Base-by-base conservation (phyloP, 2,329 filamentous ascomycete species). In the Sporothrix euskadiensis region DNA sequence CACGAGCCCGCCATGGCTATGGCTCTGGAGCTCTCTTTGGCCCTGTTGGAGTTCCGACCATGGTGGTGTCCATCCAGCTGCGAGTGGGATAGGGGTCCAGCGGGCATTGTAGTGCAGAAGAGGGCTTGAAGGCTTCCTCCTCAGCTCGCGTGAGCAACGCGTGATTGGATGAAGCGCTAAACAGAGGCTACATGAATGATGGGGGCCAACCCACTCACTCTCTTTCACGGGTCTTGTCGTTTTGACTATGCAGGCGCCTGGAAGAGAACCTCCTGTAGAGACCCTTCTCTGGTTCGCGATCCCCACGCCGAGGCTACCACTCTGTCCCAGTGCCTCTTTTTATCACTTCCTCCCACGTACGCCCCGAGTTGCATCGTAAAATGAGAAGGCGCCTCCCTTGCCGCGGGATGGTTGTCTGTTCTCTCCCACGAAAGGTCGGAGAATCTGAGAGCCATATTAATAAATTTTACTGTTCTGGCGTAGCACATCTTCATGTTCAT, bases 121-220 rank as follows among this genome's bases (percentile, higher is more conserved):
- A 30, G n/a, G n/a, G 12, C n/a, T 14, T 9, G 52, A 10, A 30
- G 52, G 9, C 30, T 12, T 8, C n/a, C 16, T 63, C 19, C 35
- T 44, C 39, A 47, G n/a, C 39, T 47, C 61, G n/a, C 61, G 57
- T 61, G 57, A 61, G 57, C 19, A 10, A 47, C 61, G 61, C 22
- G 61, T 30, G 39, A 26, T 12, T 47, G 61, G n/a, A 26, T 44
- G 61, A 39, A 44, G n/a, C 35, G 30, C 12, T 4, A 14, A 26
- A 19, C 52, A 16, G 35, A 10, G n/a, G 30, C 5, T 39, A 41
- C 57, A 66, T 66, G 61, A 44, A 66, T 39, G 35, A 66, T 30
- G 61, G 61, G 61, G 61, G 56, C 26, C 56, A 59, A 19, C 30
- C 26, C 56, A 19, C 56, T 16, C 14, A 19, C 56, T 16, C 14